phyloP scores from a whole-genome alignment of 129 eudicot species.

The Lactuca saligna region DNA sequence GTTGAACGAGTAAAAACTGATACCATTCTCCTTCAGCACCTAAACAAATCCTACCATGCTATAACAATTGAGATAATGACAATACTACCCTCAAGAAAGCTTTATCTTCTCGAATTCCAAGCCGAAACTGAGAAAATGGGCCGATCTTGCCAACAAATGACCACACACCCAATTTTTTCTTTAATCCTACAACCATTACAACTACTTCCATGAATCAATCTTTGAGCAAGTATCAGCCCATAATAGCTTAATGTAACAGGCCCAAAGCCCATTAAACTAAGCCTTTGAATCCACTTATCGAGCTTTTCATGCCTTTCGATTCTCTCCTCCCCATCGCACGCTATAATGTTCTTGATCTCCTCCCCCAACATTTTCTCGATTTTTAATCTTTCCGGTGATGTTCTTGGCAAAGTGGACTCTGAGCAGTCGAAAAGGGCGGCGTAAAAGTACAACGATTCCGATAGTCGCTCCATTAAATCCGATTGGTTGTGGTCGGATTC shows the following conservation, averaged over 20 bases:
- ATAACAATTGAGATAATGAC: no score
- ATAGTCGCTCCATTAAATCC: constrained; percentile 70
- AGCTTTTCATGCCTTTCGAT: constrained; percentile 88
- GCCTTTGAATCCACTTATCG: constrained; percentile 78
- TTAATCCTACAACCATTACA: no score
- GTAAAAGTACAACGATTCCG: constrained; percentile 75
- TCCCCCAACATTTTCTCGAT: constrained; percentile 89
- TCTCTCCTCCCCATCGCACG: constrained; percentile 84
- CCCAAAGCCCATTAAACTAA: constrained; percentile 68
- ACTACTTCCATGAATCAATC: no score
- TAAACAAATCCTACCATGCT: no score
- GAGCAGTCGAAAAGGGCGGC: constrained; percentile 89
- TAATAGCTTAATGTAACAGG: constrained; percentile 75
- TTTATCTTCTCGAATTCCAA: no score
- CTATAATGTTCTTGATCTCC: constrained; percentile 83
- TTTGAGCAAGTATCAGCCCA: neutral
- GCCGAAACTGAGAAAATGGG: no score
- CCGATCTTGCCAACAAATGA: no score
- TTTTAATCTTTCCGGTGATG: constrained; percentile 67
- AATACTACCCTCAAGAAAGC: no score
- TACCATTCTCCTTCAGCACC: no score
- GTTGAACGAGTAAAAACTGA: no score
- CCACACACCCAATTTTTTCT: no score
- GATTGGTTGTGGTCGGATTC: constrained; percentile 79
- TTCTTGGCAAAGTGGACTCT: constrained; percentile 75